A percentile compares a stretch with the other conserved stretches of the same genome.
These are phyloP conservation scores for Teratosphaeria viscida DNA, from an alignment of 2,329 filamentous ascomycete species.

Conservation along the genomic window DNA sequence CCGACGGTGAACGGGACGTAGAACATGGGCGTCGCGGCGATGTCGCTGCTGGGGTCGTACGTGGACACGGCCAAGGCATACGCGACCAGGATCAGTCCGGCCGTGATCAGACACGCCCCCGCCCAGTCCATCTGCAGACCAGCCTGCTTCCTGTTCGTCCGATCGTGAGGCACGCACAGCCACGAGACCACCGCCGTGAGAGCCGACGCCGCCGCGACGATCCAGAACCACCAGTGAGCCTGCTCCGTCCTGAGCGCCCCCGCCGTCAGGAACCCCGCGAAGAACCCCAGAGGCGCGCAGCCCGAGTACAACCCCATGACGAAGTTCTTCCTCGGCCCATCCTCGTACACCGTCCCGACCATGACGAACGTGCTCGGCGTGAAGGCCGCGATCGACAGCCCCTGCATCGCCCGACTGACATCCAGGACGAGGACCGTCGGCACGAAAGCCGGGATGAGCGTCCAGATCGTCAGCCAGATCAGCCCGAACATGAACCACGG, in stretches of 20 bases:
- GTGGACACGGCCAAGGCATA: constrained; percentile 27
- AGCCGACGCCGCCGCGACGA: constrained; percentile 19
- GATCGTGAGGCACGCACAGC: constrained; percentile 23
- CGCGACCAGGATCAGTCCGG: constrained; percentile 24
- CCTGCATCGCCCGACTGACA: constrained; percentile 27
- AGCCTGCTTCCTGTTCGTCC: constrained; percentile 20
- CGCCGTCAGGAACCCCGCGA: constrained; percentile 24
- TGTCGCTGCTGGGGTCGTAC: constrained; percentile 8
- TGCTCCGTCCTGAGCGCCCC: constrained; percentile 18
- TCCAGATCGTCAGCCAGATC: constrained; percentile 26
- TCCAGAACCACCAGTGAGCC: constrained; percentile 27
- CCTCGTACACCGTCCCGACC: constrained; percentile 23
- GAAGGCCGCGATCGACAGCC: constrained; percentile 27
- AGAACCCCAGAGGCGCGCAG: constrained; percentile 28
- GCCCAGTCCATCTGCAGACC: constrained; percentile 28
- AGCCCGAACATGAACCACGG: constrained; percentile 25
- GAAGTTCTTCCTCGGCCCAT: constrained; percentile 24
- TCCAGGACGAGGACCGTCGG: constrained; percentile 17
- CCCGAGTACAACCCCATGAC: constrained; percentile 27
- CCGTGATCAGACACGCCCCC: constrained; percentile 24
- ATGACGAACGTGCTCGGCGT: constrained; percentile 25
- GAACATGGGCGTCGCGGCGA: constrained; percentile 19
- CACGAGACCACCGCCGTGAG: constrained; percentile 21
- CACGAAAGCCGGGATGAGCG: constrained; percentile 24
- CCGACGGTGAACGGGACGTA: constrained; percentile 22